phyloP scores from a whole-genome alignment of 495 filamentous ascomycete species.

The Podospora anserina region DNA sequence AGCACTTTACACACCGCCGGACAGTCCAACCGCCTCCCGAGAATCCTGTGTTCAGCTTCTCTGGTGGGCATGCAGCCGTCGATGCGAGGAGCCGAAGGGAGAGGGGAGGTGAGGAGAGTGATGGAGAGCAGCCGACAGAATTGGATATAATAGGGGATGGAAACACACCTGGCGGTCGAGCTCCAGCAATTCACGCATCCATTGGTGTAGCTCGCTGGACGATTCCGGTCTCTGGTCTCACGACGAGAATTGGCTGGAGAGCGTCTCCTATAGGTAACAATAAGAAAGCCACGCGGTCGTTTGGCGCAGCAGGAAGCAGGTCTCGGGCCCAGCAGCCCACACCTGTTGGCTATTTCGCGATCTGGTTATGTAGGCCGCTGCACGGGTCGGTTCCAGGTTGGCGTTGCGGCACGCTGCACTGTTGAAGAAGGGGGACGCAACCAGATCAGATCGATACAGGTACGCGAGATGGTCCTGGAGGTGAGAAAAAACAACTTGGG shows the following conservation, averaged over 20 bases:
- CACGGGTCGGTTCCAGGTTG: no score
- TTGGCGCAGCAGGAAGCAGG: not conserved
- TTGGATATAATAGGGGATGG: not conserved
- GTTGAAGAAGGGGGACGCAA: no score
- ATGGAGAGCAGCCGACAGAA: not conserved
- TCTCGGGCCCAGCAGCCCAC: not conserved
- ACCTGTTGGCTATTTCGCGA: not conserved
- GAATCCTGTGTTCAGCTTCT: not conserved
- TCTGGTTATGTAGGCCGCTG: not conserved
- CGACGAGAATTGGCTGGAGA: not conserved
- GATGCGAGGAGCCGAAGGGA: not conserved
- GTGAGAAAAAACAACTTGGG: not conserved
- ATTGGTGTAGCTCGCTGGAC: not conserved
- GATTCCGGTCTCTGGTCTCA: not conserved
- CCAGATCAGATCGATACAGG: no score
- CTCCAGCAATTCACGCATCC: not conserved
- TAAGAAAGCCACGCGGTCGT: not conserved
- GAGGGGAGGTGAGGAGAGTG: no score
- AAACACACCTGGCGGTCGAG: not conserved
- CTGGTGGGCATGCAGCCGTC: not conserved
- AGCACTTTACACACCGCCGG: not conserved
- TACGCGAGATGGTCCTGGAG: not conserved
- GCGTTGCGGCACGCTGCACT: no score
- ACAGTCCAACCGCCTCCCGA: not conserved
- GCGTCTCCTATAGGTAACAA: not conserved